A percentile compares a stretch with the other conserved stretches of the same genome.
phyloP scores from a whole-genome alignment of 768 basidiomycete genomes.

The Russula vinacea region DNA sequence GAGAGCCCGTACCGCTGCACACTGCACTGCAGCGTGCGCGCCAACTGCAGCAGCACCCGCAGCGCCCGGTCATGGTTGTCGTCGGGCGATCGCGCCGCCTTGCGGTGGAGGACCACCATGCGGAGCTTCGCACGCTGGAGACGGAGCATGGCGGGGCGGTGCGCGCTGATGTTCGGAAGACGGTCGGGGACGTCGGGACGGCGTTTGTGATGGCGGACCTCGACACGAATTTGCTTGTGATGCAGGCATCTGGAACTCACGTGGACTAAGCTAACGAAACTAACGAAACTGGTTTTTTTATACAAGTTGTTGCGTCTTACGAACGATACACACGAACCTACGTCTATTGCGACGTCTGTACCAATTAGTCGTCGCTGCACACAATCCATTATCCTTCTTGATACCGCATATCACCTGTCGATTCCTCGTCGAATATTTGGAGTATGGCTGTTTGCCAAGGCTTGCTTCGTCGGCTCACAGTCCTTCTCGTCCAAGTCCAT shows the following conservation, averaged over 20 bases:
- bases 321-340: too few relatives aligned
- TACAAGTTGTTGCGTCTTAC: too few relatives aligned
- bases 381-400: not conserved
- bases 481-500: too few relatives aligned
- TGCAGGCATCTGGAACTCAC: slow-evolving; percentile 48
- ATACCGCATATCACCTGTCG: not conserved
- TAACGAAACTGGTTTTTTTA: too few relatives aligned
- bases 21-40: slow-evolving; percentile 47
- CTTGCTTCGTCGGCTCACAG: too few relatives aligned
- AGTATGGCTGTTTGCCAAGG: too few relatives aligned
- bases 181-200: slow-evolving; percentile 81
- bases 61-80: slow-evolving; percentile 59
- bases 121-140: slow-evolving; percentile 66
- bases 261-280: not conserved
- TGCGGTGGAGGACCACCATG: slow-evolving; percentile 65
- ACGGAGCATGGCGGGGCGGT: slow-evolving; percentile 54
- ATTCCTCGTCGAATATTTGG: too few relatives aligned
- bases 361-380: too few relatives aligned
- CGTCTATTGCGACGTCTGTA: too few relatives aligned
- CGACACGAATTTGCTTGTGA: slow-evolving; percentile 59
- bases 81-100: slow-evolving; percentile 73
- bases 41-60: slow-evolving; percentile 33
- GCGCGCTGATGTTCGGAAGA: slow-evolving; percentile 67
- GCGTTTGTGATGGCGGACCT: slow-evolving; percentile 65
- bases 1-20: slow-evolving; percentile 56